A percentile compares a stretch with the other conserved stretches of the same genome.
Conservation (phyloP, 75 land plant genomes). For the Sequoiadendron giganteum region DNA sequence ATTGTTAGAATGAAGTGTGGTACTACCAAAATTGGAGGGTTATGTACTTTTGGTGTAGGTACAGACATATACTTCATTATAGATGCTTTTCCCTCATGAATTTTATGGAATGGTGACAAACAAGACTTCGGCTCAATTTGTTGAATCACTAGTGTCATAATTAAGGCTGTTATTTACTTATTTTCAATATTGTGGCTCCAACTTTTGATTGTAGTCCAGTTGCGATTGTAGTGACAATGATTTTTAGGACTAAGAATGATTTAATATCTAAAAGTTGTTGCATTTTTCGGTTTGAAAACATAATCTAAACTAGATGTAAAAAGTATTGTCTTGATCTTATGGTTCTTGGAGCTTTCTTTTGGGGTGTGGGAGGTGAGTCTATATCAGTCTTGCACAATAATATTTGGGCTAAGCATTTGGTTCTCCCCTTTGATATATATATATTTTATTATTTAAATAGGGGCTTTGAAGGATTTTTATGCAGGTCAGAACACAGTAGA, state of each 20-base stretch:
- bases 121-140: not conserved
- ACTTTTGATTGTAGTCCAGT: not conserved
- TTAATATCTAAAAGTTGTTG: not conserved
- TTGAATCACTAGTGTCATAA: not conserved
- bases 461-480: not conserved
- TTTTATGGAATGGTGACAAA: not conserved
- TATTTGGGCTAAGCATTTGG: not conserved
- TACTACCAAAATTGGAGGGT: constrained; percentile 6
- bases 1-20: not conserved
- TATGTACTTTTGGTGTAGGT: not conserved
- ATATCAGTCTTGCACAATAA: not conserved
- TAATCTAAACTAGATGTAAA: not conserved
- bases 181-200: not conserved
- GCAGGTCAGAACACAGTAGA: not conserved
- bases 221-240: not conserved
- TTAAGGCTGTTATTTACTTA: not conserved
- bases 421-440: not conserved
- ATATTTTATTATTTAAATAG: not conserved
- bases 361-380: not conserved
- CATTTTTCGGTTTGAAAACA: not conserved
- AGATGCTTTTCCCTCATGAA: not conserved
- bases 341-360: not conserved
- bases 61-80: not conserved
- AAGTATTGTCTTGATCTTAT: not conserved
- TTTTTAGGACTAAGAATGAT: not conserved